These are phyloP conservation scores for Cenchrus fungigraminus DNA, from an alignment of 176 grass and related monocot species.

Conservation along the genomic window DNA sequence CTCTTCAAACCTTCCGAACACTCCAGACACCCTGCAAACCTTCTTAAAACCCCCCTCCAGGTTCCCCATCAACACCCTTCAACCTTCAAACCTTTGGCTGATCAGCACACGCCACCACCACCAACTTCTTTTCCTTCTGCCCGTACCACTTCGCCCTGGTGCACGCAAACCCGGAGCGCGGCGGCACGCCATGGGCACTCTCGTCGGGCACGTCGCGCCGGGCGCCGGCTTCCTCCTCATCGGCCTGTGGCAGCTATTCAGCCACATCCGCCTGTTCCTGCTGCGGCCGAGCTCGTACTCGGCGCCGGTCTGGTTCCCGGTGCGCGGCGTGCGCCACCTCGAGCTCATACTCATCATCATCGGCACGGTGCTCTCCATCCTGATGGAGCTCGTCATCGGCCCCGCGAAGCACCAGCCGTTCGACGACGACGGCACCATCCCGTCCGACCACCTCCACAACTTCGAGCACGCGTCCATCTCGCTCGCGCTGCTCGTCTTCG, in stretches of 20 bases:
- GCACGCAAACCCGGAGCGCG: neutral
- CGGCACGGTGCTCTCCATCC: conserved; percentile 59
- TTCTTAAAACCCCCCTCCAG: conserved; percentile 45
- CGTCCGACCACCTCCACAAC: conserved; percentile 89
- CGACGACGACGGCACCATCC: conserved; percentile 84
- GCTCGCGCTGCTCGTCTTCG: conserved; percentile 68
- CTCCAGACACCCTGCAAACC: conserved; percentile 45
- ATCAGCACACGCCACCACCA: conserved; percentile 34
- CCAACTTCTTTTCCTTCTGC: neutral
- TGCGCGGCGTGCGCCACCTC: conserved; percentile 50
- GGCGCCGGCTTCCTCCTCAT: conserved; percentile 84
- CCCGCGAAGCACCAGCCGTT: conserved; percentile 85
- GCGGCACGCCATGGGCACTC: conserved; percentile 60
- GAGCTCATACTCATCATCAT: conserved; percentile 69
- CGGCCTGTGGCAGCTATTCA: conserved; percentile 89
- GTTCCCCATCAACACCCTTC: neutral
- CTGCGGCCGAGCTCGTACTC: conserved; percentile 66
- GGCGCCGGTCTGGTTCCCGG: conserved; percentile 81
- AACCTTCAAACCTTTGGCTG: conserved; percentile 8
- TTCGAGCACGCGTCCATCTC: conserved; percentile 99
- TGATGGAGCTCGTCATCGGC: conserved; percentile 92
- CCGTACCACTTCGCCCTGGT: neutral
- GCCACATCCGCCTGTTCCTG: conserved; percentile 67
- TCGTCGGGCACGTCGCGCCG: conserved; percentile 83
- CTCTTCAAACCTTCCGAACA: conserved; percentile 59